Percentiles rank a stretch among this genome's conserved stretches.
Evolutionary conservation across 1,139 yeast genomes (phyloP).

Genomic region (Candida mesenterica): DNA sequence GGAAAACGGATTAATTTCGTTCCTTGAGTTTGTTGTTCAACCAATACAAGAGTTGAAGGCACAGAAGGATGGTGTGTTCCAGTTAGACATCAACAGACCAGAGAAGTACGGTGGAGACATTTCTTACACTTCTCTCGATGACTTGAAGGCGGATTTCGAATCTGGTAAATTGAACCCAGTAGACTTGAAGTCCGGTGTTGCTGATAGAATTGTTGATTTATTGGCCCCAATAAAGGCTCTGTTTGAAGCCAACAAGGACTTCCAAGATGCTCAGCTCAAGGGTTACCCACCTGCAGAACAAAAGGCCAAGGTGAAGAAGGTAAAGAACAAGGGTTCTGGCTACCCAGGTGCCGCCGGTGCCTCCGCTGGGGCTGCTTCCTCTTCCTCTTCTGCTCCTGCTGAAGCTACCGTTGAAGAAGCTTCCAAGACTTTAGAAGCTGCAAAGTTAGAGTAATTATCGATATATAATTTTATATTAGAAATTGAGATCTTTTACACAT

Average conservation of each 20-base stretch:
- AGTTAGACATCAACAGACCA: conserved; percentile 81
- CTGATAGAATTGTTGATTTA: conserved; percentile 75
- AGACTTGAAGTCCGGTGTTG: conserved; percentile 89
- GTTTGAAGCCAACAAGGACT: conserved; percentile 60
- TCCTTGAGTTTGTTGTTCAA: conserved; percentile 76
- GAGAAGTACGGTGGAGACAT: conserved; percentile 96
- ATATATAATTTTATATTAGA: not conserved
- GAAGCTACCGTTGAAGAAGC: conserved; percentile 16
- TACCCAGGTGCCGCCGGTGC: conserved; percentile 57
- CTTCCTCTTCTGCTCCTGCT: conserved; percentile 12
- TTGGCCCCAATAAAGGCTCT: conserved; percentile 83
- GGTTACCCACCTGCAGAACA: conserved; percentile 79
- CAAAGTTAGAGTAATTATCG: conserved; percentile 7
- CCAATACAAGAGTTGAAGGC: conserved; percentile 80
- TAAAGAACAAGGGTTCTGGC: conserved; percentile 78
- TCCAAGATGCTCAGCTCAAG: conserved; percentile 66
- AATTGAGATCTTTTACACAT: too few species aligned
- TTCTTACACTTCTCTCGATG: conserved; percentile 64
- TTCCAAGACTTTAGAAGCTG: conserved; percentile 9
- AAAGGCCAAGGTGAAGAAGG: conserved; percentile 69
- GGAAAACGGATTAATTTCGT: conserved; percentile 87
- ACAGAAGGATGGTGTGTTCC: conserved; percentile 51
- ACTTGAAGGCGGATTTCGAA: conserved; percentile 69
- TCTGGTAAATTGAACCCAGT: conserved; percentile 81
- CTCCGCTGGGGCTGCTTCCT: conserved; percentile 8